Evolutionary conservation across 176 grass and related monocot species (phyloP).

Genomic region (Musa schizocarpa): DNA sequence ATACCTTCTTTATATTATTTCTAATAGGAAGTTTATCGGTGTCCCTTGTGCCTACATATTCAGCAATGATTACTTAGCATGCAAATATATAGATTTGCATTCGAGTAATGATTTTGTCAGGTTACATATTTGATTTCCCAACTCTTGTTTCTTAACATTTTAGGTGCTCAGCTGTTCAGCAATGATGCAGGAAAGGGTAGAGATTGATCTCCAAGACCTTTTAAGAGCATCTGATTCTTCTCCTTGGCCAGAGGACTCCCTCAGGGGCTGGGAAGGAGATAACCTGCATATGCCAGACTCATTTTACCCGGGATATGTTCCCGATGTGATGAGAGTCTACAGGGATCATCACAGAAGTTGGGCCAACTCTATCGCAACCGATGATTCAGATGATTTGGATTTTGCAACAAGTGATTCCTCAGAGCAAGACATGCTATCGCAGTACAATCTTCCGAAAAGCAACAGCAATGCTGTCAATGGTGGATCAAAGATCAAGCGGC

Average conservation of each 20-base stretch:
- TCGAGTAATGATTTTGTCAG: background rate
- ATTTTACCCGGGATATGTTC: background rate
- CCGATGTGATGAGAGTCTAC: background rate
- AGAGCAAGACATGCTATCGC: slow-evolving; percentile 6
- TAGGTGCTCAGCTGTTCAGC: background rate
- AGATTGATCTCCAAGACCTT: background rate
- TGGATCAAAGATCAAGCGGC: background rate
- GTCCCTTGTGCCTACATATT: background rate
- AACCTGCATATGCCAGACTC: background rate
- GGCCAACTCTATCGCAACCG: background rate
- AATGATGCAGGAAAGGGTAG: background rate
- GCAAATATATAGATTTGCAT: too few species aligned
- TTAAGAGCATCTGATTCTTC: background rate
- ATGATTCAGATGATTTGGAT: slow-evolving; percentile 18
- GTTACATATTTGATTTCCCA: background rate
- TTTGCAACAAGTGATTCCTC: slow-evolving; percentile 10
- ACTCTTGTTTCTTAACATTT: background rate
- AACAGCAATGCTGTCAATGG: background rate
- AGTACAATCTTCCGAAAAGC: background rate
- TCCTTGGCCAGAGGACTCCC: background rate
- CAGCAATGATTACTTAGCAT: background rate
- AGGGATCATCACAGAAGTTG: background rate
- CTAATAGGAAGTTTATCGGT: background rate
- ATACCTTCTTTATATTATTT: background rate
- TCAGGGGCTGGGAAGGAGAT: slow-evolving; percentile 4